Base-by-base conservation (phyloP, 1,284 basidiomycete species). In the Hypsizygus ulmarius region DNA sequence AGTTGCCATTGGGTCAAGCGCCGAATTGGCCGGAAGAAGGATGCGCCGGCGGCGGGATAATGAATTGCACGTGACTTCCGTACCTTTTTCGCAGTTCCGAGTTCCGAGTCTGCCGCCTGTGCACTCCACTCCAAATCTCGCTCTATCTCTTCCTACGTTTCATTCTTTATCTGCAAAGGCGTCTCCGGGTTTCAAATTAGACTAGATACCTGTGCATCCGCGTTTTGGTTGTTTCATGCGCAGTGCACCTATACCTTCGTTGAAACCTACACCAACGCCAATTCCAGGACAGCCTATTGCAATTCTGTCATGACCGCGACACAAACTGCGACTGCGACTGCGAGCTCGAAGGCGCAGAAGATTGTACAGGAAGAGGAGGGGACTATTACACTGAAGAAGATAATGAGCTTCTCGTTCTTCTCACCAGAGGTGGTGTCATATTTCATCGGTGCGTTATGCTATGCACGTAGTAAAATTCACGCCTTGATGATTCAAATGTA, bases 341-440 rank as follows among this genome's bases (percentile, higher is more conserved):
- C 36, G 28, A 41, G 35, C 35, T 21, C 48, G 39, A 44, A 15
- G 25, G 35, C n/a, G n/a, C n/a, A n/a, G n/a, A n/a, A n/a, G n/a
- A n/a, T n/a, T n/a, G n/a, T 35, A 29, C 28, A 41, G 2, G 15
- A 19, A 34, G 38, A 39, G 19, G 43, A 44, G 11, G 6, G 12
- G 25, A 38, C 40, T 34, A 47, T 45, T 34, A 36, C 55, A 29
- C n/a, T 37, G 5, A 52, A 56, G 47, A 52, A 56, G 47, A 25
- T 40, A 6, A 33, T 12, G 5, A 34, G 30, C 21, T 15, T 34
- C 16, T 28, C 53, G 3, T 63, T 65, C 61, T 21, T 85, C 34
- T 78, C 74, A 39, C 81, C 82, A 3, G 77, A 87, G 62, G 72
- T 86, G 30, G 69, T 76, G n/a, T 81, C 82, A 38, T 78, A 77